Base-by-base conservation (phyloP, 345 rosid genomes). In the Gossypium thurberi region DNA sequence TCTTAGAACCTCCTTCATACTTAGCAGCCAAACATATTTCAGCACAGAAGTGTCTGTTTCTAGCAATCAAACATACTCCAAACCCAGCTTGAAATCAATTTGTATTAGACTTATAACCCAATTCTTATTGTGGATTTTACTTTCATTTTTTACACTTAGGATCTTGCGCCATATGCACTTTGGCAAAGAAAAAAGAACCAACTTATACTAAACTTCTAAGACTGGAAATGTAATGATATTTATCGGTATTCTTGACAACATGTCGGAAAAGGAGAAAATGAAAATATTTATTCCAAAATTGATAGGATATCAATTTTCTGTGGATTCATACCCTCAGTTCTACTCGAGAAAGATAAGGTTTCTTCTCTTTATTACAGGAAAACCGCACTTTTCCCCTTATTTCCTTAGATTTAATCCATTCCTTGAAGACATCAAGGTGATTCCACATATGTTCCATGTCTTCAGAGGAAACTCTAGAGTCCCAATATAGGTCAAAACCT, bases 401-500 rank as follows among this genome's bases (percentile, higher is more conserved):
- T 82, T 91, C 95, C 81, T 88, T 86, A 25, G 97, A 92, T 77
- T 84, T 89, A 42, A 79, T 79, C 98, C 98, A 94, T 72, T 92
- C 98, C 81, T 83, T 90, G 76, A 75, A 60, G 67, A 94, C 86
- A 33, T 83, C 92, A 59, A 83, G 82, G 80, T 85, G 84, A 80
- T 51, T 86, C 98, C 97, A 90, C 99, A 95, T 81, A 75, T 85
- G 82, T 81, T 80, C 87, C 97, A 95, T 88, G 76, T 95, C 99
- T 83, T 92, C 98, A 42, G 90, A 83, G 67, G 97, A 87, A 73
- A 83, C 81, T 85, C 82, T 85, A 47, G 82, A 76, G 74, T 88
- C 96, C 99, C 98, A 95, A 76, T 78, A 80, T 40, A 78, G 77
- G 81, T 25, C 78, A 56, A 80, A 62, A 53, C 78, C 95, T 87